These are phyloP conservation scores for Syzygium grande DNA, from an alignment of 345 rosid genomes.

Conservation along the genomic window DNA sequence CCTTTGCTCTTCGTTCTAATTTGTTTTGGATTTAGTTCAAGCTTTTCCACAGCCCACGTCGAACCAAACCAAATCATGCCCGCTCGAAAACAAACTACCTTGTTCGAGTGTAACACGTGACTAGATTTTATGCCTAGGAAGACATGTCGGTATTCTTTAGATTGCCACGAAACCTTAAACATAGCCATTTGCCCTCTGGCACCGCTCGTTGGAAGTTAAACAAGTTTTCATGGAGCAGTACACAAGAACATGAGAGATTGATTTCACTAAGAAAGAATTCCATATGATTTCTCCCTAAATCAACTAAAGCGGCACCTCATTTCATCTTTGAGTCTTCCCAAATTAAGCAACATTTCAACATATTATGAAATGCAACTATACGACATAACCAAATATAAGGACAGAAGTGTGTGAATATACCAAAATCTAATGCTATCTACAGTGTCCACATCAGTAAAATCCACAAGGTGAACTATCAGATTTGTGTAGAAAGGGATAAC, in stretches of 20 bases:
- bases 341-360: not conserved
- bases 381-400: not conserved
- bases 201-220: not conserved
- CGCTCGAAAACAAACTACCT: not conserved
- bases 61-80: not conserved
- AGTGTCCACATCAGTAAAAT: not conserved
- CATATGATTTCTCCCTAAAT: not conserved
- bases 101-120: not conserved
- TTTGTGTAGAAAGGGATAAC: not conserved
- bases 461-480: not conserved
- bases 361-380: not conserved
- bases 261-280: not conserved
- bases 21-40: not conserved
- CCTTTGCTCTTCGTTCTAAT: not conserved
- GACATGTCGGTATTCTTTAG: not conserved
- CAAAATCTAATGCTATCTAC: not conserved
- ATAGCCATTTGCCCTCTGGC: not conserved
- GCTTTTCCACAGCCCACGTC: not conserved
- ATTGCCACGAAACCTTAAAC: not conserved
- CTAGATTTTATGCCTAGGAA: not conserved
- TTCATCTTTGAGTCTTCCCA: not conserved
- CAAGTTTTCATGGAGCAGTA: not conserved
- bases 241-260: not conserved
- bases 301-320: not conserved
- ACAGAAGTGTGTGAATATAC: not conserved